These are phyloP conservation scores for Sambucus nigra DNA, from an alignment of 129 eudicot genomes.

Conservation along the genomic window DNA sequence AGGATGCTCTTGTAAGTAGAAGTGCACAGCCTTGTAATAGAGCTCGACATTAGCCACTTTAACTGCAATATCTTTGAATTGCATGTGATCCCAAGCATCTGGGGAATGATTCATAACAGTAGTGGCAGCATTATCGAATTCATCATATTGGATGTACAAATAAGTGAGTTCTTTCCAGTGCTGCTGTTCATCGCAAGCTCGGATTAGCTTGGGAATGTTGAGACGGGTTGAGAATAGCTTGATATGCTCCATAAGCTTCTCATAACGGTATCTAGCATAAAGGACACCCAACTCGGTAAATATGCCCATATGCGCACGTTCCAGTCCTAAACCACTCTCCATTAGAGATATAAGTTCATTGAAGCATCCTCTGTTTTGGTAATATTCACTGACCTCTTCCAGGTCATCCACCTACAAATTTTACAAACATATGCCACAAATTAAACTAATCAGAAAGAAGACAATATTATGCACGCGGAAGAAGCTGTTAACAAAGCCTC, in stretches of 20 bases:
- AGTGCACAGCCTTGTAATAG: constrained; percentile 93
- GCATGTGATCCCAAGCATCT: constrained; percentile 99
- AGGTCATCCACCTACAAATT: constrained; percentile 77
- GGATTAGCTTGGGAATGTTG: constrained; percentile 85
- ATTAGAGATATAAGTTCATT: constrained; percentile 85
- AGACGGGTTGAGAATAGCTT: constrained; percentile 86
- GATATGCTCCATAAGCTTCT: constrained; percentile 98
- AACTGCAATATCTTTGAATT: constrained; percentile 83
- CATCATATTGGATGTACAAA: constrained; percentile 83
- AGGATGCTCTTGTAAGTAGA: constrained; percentile 94
- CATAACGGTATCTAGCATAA: constrained; percentile 91
- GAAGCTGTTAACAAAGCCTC: neutral
- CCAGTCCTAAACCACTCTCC: constrained; percentile 98
- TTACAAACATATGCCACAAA: constrained; percentile 3
- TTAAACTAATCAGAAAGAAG: neutral
- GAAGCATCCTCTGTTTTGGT: constrained; percentile 97
- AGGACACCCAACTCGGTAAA: constrained; percentile 93
- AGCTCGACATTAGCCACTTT: constrained; percentile 93
- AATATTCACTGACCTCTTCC: constrained; percentile 89
- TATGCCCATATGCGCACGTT: constrained; percentile 98
- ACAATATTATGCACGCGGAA: neutral
- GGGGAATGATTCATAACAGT: constrained; percentile 99
- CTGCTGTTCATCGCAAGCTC: constrained; percentile 96
- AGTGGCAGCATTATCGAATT: constrained; percentile 94
- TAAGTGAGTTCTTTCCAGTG: constrained; percentile 92